Evolutionary conservation across 2,329 filamentous ascomycete species (phyloP), one percentile per base, ranked within the genome.

Genomic region (Exophiala xenobiotica): DNA sequence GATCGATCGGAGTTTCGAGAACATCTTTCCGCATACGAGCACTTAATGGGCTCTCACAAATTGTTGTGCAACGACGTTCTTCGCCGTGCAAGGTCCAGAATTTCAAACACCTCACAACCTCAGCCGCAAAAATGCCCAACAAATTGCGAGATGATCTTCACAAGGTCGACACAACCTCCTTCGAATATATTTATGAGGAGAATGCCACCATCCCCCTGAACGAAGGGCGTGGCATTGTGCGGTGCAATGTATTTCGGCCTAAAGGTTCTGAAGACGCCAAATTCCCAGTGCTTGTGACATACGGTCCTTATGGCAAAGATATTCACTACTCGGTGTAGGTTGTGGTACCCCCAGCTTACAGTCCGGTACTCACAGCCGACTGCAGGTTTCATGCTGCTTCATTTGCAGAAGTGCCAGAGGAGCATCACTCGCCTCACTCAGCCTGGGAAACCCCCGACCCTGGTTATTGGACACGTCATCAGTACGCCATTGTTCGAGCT

Each of bases 301-400:
- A 88, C 57, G 85, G 85, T 0, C 85, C 85, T 5, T 88, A 88
- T 57, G 85, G 85, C 40, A 88, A 89, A 59, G 85, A 88, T 59
- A 85, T 87, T 27, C 78, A 75, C 16, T 88, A 88, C 63, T 20
- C n/a, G 6, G 42, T 33, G 42, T 46, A 33, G 18, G 42, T 24
- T 22, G 7, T 6, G 7, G 8, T 46, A 23, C 3, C 22, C 26
- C n/a, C 9, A 20, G 3, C 8, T 2, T n/a, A 9, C 18, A 33
- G 18, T 43, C 6, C 29, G 6, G 16, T 23, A 26, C 23, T 24
- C 16, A 26, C 16, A 23, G 6, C 19, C 16, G 6, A 11, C n/a
- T 52, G 4, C 42, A 39, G 39, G 54, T 82, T 82, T 63, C 71
- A 77, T 49, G 60, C 70, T 2, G 70, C 76, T 49, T 80, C 78